Evolutionary conservation across 805 yeast species (phyloP).

Genomic region (Huiozyma naganishii): DNA sequence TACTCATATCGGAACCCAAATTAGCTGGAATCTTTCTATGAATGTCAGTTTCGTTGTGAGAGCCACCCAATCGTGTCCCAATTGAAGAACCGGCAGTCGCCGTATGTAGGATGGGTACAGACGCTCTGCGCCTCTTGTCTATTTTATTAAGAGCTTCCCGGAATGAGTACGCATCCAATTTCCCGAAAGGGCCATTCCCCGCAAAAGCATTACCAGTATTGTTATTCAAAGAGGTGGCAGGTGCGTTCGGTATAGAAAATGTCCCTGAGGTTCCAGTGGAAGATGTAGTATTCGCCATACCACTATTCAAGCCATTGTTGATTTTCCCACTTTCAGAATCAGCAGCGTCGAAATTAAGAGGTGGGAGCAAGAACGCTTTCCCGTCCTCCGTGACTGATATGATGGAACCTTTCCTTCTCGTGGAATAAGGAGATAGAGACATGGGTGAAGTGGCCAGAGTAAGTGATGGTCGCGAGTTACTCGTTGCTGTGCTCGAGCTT

Average conservation of each 20-base stretch:
- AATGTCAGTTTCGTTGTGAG: neutral
- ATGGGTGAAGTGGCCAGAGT: constrained; percentile 6
- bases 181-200: too few relatives aligned
- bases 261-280: too few relatives aligned
- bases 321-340: neutral
- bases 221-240: too few relatives aligned
- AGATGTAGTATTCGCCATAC: neutral
- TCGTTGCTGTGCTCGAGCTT: neutral
- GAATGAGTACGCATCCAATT: neutral
- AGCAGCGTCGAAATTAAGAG: constrained; percentile 7
- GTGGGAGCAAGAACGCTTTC: constrained; percentile 7
- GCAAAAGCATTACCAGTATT: too few relatives aligned
- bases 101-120: neutral
- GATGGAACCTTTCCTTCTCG: constrained; percentile 7
- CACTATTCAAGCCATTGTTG: neutral
- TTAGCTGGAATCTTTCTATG: neutral
- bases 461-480: constrained; percentile 1
- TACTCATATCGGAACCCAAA: neutral
- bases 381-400: constrained; percentile 9
- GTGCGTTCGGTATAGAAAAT: too few relatives aligned
- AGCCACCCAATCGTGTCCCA: too few relatives aligned
- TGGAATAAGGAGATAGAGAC: constrained; percentile 1
- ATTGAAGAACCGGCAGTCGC: neutral
- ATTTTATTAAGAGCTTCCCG: neutral
- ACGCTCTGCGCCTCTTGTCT: neutral